phyloP scores from a whole-genome alignment of 192 early-diverging fungal genomes.

The Spizellomyces punctatus region DNA sequence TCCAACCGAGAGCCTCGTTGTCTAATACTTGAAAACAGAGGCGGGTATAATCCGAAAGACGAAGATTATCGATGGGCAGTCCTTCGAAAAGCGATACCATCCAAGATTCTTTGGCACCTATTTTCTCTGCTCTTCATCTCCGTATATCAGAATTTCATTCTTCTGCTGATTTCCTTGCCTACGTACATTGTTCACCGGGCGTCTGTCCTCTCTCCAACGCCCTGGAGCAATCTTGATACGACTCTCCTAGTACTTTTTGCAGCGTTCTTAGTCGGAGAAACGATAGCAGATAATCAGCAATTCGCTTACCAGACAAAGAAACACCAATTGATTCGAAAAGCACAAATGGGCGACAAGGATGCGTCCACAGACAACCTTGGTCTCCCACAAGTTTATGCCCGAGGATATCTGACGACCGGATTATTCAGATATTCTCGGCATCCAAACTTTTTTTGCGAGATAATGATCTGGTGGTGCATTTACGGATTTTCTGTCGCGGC shows the following conservation, averaged over 20 bases:
- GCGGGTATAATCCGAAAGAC: slow-evolving; percentile 64
- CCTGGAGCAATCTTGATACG: slow-evolving; percentile 4
- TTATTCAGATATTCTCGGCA: slow-evolving; percentile 78
- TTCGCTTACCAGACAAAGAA: slow-evolving; percentile 66
- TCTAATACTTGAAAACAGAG: slow-evolving; percentile 32
- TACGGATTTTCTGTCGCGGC: slow-evolving; percentile 64
- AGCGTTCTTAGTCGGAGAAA: slow-evolving; percentile 55
- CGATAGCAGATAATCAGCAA: slow-evolving; percentile 81
- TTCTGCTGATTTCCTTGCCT: slow-evolving; percentile 62
- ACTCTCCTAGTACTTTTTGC: slow-evolving; percentile 5
- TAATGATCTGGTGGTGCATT: slow-evolving; percentile 45
- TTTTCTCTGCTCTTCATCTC: slow-evolving; percentile 77
- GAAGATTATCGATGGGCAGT: slow-evolving; percentile 79
- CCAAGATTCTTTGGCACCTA: slow-evolving; percentile 55
- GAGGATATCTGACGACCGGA: slow-evolving; percentile 76
- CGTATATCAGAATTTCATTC: slow-evolving; percentile 69
- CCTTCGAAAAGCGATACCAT: slow-evolving; percentile 38
- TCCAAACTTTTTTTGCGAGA: slow-evolving; percentile 85
- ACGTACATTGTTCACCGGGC: slow-evolving; percentile 1
- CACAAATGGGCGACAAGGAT: neutral
- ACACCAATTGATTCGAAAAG: slow-evolving; percentile 14
- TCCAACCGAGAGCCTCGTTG: no score
- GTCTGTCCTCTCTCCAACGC: neutral
- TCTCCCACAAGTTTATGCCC: neutral
- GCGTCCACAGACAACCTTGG: neutral